Evolutionary conservation across 164 flowering plant species (phyloP).

Genomic region (Chimonanthus praecox): DNA sequence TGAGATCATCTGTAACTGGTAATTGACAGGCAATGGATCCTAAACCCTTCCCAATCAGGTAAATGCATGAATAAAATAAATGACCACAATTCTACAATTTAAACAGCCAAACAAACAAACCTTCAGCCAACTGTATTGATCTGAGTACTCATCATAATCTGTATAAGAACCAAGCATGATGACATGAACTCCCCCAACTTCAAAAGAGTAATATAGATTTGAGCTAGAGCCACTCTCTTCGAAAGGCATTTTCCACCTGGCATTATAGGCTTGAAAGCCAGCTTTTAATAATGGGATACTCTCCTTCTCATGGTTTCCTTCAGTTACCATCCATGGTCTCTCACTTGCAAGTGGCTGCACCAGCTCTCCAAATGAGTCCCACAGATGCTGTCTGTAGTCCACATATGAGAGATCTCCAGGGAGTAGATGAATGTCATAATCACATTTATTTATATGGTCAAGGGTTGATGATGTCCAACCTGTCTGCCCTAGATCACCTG

Average conservation of each 20-base stretch:
- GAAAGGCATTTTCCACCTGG: constrained; percentile 96
- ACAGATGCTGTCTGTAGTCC: constrained; percentile 64
- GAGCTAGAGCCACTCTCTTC: constrained; percentile 85
- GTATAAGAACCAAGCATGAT: constrained; percentile 96
- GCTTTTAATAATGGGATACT: constrained; percentile 52
- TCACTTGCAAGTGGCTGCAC: constrained; percentile 93
- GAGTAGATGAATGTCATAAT: constrained; percentile 80
- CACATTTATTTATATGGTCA: constrained; percentile 68
- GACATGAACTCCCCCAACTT: constrained; percentile 84
- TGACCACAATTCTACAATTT: background rate
- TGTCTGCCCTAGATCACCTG: constrained; percentile 94
- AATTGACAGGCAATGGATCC: no score
- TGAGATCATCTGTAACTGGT: no score
- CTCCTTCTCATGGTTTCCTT: constrained; percentile 94
- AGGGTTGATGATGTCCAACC: constrained; percentile 92
- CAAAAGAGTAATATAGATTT: constrained; percentile 89
- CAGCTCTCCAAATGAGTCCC: constrained; percentile 91
- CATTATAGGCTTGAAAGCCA: constrained; percentile 72
- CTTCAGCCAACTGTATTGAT: constrained; percentile 88
- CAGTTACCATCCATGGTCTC: constrained; percentile 97
- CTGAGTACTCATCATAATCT: constrained; percentile 68
- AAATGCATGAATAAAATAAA: no score
- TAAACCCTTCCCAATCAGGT: no score
- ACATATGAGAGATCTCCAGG: constrained; percentile 98
- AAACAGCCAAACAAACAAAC: constrained; percentile 32